These are phyloP conservation scores for Suillus spraguei DNA, from an alignment of 768 basidiomycete genomes.

Conservation along the genomic window DNA sequence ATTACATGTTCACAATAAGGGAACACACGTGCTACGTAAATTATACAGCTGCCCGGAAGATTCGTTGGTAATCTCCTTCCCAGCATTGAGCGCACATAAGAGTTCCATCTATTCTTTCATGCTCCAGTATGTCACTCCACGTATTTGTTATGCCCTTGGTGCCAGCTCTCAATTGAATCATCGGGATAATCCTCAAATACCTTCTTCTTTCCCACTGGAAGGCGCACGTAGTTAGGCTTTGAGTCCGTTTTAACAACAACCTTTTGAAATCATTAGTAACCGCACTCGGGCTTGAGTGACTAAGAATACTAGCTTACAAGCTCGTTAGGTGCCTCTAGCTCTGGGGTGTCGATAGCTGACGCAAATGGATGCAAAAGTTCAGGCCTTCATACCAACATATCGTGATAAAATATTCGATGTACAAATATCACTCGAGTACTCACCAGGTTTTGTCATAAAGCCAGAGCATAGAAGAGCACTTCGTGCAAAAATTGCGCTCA, in stretches of 20 bases:
- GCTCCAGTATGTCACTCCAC: slow-evolving; percentile 23
- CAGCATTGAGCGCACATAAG: not conserved
- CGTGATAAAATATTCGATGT: not conserved
- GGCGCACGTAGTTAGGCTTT: slow-evolving; percentile 60
- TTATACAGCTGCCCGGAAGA: not conserved
- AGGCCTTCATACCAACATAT: slow-evolving; percentile 44
- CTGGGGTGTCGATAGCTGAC: slow-evolving; percentile 63
- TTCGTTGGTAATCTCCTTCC: not conserved
- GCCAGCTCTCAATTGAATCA: slow-evolving; percentile 60
- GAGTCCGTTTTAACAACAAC: slow-evolving; percentile 48
- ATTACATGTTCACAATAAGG: not conserved
- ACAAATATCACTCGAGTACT: slow-evolving; percentile 15
- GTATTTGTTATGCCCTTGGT: slow-evolving; percentile 52
- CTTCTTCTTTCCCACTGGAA: slow-evolving; percentile 61
- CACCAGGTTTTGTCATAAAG: slow-evolving; percentile 59
- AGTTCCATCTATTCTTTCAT: not conserved
- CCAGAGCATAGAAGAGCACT: slow-evolving; percentile 71
- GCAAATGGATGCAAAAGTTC: slow-evolving; percentile 70
- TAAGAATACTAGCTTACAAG: slow-evolving; percentile 41
- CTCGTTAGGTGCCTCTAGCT: slow-evolving; percentile 50
- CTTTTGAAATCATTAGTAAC: slow-evolving; percentile 29
- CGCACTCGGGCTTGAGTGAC: not conserved
- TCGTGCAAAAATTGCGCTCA: slow-evolving; percentile 64
- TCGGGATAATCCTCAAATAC: slow-evolving; percentile 45
- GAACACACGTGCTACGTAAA: not conserved